phyloP scores from a whole-genome alignment of 1,284 basidiomycete genomes.

The Omphalotus olearius region DNA sequence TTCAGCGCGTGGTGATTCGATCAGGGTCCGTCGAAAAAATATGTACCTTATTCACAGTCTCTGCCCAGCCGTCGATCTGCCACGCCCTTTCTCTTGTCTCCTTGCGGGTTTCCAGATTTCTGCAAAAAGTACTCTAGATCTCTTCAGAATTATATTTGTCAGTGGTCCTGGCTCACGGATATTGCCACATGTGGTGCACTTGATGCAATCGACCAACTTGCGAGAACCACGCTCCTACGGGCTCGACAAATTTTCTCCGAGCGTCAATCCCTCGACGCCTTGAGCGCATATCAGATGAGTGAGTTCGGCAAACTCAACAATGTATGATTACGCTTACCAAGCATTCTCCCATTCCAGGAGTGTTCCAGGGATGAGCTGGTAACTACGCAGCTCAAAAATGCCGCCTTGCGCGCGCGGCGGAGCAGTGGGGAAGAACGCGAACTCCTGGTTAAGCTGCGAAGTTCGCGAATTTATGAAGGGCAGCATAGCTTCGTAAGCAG shows the following conservation, averaged over 20 bases:
- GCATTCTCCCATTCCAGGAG: slow-evolving; percentile 91
- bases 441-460: slow-evolving; percentile 85
- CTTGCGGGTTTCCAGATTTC: slow-evolving; percentile 78
- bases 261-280: slow-evolving; percentile 89
- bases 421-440: slow-evolving; percentile 88
- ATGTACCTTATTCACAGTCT: slow-evolving; percentile 78
- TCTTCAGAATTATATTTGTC: neutral
- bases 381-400: slow-evolving; percentile 87
- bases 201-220: slow-evolving; percentile 88
- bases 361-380: slow-evolving; percentile 80
- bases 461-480: slow-evolving; percentile 70
- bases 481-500: slow-evolving; percentile 64
- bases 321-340: slow-evolving; percentile 51
- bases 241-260: slow-evolving; percentile 76
- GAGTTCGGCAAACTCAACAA: slow-evolving; percentile 6
- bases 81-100: slow-evolving; percentile 84
- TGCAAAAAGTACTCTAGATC: slow-evolving; percentile 24
- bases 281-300: slow-evolving; percentile 8
- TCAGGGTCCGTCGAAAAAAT: neutral
- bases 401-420: slow-evolving; percentile 85
- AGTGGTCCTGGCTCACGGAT: slow-evolving; percentile 52
- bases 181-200: slow-evolving; percentile 94
- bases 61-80: slow-evolving; percentile 90
- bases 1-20: neutral
- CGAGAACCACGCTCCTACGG: slow-evolving; percentile 92